Evolutionary conservation across 495 filamentous ascomycete species (phyloP).

Genomic region (Xylaria scruposa): DNA sequence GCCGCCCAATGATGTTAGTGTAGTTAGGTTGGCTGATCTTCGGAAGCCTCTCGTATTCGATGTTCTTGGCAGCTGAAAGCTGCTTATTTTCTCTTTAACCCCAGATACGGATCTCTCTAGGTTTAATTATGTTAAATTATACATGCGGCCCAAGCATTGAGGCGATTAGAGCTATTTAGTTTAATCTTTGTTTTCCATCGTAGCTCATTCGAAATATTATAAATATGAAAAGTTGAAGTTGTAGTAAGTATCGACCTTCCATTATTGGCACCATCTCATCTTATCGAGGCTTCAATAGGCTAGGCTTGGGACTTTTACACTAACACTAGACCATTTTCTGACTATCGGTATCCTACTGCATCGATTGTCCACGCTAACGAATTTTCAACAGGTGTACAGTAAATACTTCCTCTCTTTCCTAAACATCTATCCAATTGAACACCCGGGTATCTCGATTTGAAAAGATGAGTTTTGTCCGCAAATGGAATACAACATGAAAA

Average conservation of each 20-base stretch:
- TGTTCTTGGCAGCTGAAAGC: constrained; percentile 16
- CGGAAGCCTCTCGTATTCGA: constrained; percentile 13
- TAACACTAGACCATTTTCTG: not conserved
- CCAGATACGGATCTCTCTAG: constrained; percentile 12
- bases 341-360: not conserved
- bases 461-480: not conserved
- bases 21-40: constrained; percentile 1
- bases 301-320: not conserved
- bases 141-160: not conserved
- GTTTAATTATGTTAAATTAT: not conserved
- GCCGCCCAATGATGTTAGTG: not conserved
- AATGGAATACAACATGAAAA: not conserved
- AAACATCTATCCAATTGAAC: not conserved
- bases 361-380: not conserved
- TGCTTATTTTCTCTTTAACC: constrained; percentile 2
- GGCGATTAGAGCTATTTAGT: not conserved
- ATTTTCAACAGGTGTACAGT: not conserved
- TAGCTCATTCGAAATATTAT: not conserved
- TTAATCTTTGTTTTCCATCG: not conserved
- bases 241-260: not conserved
- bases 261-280: constrained; percentile 3
- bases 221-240: no score
- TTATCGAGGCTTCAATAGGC: not conserved
- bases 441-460: not conserved
- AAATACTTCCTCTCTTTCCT: not conserved